phyloP scores from a whole-genome alignment of 2,329 filamentous ascomycete genomes.

The Acephala macrosclerotiorum region DNA sequence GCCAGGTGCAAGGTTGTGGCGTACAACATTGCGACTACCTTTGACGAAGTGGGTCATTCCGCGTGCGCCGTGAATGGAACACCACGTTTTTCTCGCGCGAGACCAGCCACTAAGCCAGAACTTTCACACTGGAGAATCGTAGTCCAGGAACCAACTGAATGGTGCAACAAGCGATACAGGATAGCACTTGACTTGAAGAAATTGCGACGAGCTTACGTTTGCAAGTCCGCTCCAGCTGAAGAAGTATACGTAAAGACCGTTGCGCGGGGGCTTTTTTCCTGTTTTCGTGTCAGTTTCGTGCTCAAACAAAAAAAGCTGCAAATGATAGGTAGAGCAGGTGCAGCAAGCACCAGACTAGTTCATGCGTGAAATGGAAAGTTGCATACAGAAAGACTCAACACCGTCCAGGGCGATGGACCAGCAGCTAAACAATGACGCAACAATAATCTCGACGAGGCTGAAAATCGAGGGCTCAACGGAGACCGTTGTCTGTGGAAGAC shows the following conservation, averaged over 20 bases:
- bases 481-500: conserved; percentile 39
- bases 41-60: conserved; percentile 28
- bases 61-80: conserved; percentile 28
- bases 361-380: conserved; percentile 34
- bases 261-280: conserved; percentile 11
- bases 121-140: conserved; percentile 3
- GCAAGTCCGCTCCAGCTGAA: background rate
- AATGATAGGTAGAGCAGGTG: conserved; percentile 27
- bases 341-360: conserved; percentile 29
- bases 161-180: background rate
- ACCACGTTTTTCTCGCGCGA: conserved; percentile 35
- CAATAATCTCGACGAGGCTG: conserved; percentile 33
- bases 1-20: conserved; percentile 31
- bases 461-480: conserved; percentile 30
- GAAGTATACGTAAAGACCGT: conserved; percentile 8
- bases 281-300: conserved; percentile 30
- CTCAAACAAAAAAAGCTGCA: conserved; percentile 15
- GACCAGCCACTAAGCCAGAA: conserved; percentile 25
- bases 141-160: conserved; percentile 14
- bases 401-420: conserved; percentile 9
- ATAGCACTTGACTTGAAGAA: conserved; percentile 7
- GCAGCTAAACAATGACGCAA: conserved; percentile 35
- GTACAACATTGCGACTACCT: conserved; percentile 17
- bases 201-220: conserved; percentile 26
- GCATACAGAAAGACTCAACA: conserved; percentile 33